phyloP scores from a whole-genome alignment of 1,139 yeast genomes.

The Saccharomyces pastorianus region DNA sequence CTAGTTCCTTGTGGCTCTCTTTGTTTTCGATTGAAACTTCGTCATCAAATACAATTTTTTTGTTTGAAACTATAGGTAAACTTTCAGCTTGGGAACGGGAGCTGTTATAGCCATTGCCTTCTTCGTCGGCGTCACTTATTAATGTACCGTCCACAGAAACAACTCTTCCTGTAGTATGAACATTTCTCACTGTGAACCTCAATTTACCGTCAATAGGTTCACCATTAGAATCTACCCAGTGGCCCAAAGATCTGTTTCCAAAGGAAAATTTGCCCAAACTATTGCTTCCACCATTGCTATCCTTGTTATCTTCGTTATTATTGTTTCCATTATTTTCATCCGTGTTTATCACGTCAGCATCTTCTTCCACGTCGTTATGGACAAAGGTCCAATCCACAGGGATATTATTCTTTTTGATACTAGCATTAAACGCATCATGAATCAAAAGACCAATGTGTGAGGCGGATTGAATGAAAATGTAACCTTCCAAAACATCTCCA shows the following conservation, averaged over 20 bases:
- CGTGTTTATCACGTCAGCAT: constrained; percentile 22
- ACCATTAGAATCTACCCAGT: constrained; percentile 76
- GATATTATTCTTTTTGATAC: constrained; percentile 74
- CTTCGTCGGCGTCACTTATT: constrained; percentile 26
- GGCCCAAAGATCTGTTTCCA: constrained; percentile 52
- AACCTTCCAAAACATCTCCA: constrained; percentile 81
- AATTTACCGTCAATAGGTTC: constrained; percentile 73
- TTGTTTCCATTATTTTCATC: constrained; percentile 23
- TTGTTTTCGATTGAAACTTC: constrained; percentile 31
- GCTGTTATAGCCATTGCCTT: constrained; percentile 11
- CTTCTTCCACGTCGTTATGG: constrained; percentile 53
- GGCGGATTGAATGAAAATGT: constrained; percentile 86
- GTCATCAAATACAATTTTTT: constrained; percentile 36
- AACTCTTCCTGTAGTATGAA: constrained; percentile 73
- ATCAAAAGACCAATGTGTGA: constrained; percentile 87
- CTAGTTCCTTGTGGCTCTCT: constrained; percentile 31
- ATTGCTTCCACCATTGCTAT: constrained; percentile 16
- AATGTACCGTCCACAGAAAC: constrained; percentile 83
- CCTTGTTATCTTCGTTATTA: constrained; percentile 14
- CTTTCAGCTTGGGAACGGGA: constrained; percentile 30
- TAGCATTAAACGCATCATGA: constrained; percentile 91
- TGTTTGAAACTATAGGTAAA: constrained; percentile 36
- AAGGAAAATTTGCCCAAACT: constrained; percentile 11
- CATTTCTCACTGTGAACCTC: constrained; percentile 59
- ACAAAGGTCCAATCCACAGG: constrained; percentile 79